Base-by-base conservation (phyloP, 2,329 filamentous ascomycete species). In the Furcasterigmium furcatum region DNA sequence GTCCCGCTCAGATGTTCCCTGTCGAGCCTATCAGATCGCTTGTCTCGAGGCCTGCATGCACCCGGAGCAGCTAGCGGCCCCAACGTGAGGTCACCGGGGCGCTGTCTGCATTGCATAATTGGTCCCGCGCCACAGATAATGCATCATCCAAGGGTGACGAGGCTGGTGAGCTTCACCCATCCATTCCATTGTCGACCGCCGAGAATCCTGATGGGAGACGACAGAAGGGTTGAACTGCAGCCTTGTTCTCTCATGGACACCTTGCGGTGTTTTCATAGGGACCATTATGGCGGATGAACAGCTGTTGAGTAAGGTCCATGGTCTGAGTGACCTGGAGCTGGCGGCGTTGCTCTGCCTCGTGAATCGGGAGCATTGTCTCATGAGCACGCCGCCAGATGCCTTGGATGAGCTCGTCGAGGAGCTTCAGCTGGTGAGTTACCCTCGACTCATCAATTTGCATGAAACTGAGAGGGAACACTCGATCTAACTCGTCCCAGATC, bases 301-400 rank as follows among this genome's bases (percentile, higher is more conserved):
- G 46, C 73, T 91, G 51, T 71, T 85, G 50, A 73, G 79, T 52
- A 86, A 85, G 64, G 79, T 95, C 56, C 87, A 91, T 59, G 78
- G 82, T 55, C 75, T 97, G 52, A 88, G 85, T 58, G 91, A 96
- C 69, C 76, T 96, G 34, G 91, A 96, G 68, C 80, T 97, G 48
- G 94, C 92, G 20, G 71, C 87, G 13, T 76, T 97, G 34, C 79
- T 96, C 42, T 91, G 87, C 60, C 79, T 97, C 43, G 77, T 91
- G 51, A 83, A 85, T 48, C 79, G 85, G 53, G 88, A 96, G 64
- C 91, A 97, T 65, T 96, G 90, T 68, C 83, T 97, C 56, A 82
- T 97, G 59, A 86, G 90, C 65, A 87, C 88, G 14, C 79, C 84
- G 3, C 63, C 70, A 5, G 70, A 79, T 29, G 69, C 73, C 43